Conservation (phyloP, 768 basidiomycete genomes). For the Termitomyces titanicus region DNA sequence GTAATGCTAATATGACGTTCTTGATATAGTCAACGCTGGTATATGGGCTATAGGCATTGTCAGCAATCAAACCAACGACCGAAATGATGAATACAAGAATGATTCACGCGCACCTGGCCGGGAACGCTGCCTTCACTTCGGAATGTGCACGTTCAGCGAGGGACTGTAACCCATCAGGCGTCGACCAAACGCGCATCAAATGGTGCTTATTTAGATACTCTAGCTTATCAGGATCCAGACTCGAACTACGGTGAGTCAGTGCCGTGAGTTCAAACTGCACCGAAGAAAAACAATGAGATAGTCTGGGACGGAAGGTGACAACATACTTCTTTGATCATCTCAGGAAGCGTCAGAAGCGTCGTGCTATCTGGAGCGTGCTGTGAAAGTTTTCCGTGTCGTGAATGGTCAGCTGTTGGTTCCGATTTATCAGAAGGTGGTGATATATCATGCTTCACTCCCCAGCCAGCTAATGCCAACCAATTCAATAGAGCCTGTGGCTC, state of each 20-base stretch:
- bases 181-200: constrained; percentile 53
- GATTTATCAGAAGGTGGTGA: constrained; percentile 15
- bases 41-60: constrained; percentile 32
- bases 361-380: constrained; percentile 63
- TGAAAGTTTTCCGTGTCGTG: constrained; percentile 14
- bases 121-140: constrained; percentile 53
- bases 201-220: constrained; percentile 89
- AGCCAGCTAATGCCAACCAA: constrained; percentile 93
- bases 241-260: constrained; percentile 81
- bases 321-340: constrained; percentile 57
- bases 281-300: neutral
- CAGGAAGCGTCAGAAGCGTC: constrained; percentile 54
- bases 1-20: constrained; percentile 56
- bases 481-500: constrained; percentile 88
- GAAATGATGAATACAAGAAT: neutral
- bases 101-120: constrained; percentile 45
- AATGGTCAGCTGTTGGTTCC: constrained; percentile 15
- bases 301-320: neutral
- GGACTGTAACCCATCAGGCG: constrained; percentile 43
- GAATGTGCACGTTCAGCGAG: constrained; percentile 54
- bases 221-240: constrained; percentile 76
- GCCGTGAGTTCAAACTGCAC: constrained; percentile 70
- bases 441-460: constrained; percentile 59
- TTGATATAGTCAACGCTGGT: constrained; percentile 58
- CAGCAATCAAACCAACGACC: neutral